These are phyloP conservation scores for Edaphochlamys debaryana DNA, from an alignment of 139 green algal genomes.

Conservation along the genomic window DNA sequence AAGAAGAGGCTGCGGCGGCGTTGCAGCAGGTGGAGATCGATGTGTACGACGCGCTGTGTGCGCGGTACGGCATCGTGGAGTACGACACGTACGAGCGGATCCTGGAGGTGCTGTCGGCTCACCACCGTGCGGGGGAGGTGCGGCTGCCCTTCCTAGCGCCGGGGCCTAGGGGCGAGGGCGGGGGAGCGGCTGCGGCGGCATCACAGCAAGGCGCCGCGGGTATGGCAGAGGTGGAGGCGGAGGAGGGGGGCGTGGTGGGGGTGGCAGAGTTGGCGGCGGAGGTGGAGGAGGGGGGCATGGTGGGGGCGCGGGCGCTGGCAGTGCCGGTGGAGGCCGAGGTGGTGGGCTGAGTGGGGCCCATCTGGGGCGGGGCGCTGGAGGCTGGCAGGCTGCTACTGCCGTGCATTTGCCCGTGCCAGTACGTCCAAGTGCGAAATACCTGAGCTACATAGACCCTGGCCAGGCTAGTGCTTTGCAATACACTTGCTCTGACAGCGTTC, in stretches of 20 bases:
- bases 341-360: background rate
- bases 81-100: conserved; percentile 28
- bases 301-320: background rate
- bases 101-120: background rate
- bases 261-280: background rate
- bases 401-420: no score
- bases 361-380: no score
- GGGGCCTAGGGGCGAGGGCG: background rate
- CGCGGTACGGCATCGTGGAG: conserved; percentile 24
- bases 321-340: conserved; percentile 16
- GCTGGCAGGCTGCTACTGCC: no score
- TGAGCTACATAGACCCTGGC: no score
- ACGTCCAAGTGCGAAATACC: no score
- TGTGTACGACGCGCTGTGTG: conserved; percentile 5
- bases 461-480: no score
- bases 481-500: no score
- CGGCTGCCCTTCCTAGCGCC: no score
- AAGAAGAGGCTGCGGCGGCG: background rate
- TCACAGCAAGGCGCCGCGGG: background rate
- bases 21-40: background rate
- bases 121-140: background rate
- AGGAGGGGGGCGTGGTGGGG: background rate
- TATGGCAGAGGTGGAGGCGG: background rate
- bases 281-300: background rate
- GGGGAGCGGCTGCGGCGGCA: background rate